phyloP scores from a whole-genome alignment of 306 rosid genomes.

The Prosopis cineraria region DNA sequence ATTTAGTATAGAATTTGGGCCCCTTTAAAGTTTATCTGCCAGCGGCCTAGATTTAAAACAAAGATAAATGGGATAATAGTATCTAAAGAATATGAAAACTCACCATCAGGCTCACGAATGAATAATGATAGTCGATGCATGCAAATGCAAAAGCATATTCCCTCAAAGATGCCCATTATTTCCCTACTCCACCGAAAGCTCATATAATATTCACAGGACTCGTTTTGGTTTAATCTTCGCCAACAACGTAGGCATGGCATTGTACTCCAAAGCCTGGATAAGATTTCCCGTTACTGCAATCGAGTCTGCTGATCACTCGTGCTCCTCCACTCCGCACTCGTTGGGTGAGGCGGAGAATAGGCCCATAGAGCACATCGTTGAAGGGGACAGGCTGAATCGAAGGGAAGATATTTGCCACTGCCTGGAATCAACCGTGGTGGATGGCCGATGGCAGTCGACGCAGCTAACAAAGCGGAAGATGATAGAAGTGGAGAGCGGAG shows the following conservation, averaged over 20 bases:
- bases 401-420: constrained; percentile 62
- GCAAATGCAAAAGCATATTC: neutral
- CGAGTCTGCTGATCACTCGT: no score
- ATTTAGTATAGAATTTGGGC: no score
- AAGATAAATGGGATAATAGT: no score
- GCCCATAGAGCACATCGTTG: constrained; percentile 66
- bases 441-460: constrained; percentile 57
- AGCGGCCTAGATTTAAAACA: no score
- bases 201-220: neutral
- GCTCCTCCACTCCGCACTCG: no score
- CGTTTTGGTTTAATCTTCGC: neutral
- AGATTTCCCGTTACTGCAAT: neutral
- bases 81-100: no score
- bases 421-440: constrained; percentile 68
- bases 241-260: neutral
- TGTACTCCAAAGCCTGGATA: neutral
- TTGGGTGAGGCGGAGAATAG: constrained; percentile 78
- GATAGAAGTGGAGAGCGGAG: constrained; percentile 40
- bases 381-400: constrained; percentile 73
- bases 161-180: neutral
- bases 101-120: no score
- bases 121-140: no score
- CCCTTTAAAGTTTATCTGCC: no score
- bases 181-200: neutral
- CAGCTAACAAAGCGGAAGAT: constrained; percentile 58